phyloP scores from a whole-genome alignment of 1,284 basidiomycete genomes.

The Tylopilus orsonianus region DNA sequence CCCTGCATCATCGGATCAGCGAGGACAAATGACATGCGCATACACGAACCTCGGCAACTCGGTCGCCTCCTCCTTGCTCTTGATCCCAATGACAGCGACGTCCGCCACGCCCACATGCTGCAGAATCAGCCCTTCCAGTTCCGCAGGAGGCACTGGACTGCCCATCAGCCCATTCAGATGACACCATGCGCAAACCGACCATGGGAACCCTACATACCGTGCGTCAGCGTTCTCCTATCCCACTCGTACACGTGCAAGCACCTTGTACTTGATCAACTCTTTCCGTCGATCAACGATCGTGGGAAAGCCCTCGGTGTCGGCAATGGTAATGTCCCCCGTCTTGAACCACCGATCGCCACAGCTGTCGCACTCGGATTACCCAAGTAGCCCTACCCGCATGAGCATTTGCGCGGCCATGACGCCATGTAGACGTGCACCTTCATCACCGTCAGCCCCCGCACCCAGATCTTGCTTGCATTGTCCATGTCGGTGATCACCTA shows the following conservation, averaged over 20 bases:
- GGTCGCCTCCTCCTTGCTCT: slow-evolving; percentile 61
- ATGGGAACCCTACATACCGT: slow-evolving; percentile 72
- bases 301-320: slow-evolving; percentile 65
- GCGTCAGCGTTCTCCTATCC: too few species aligned
- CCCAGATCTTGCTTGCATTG: slow-evolving; percentile 73
- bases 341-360: slow-evolving; percentile 78
- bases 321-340: slow-evolving; percentile 74
- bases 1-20: too few species aligned
- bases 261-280: slow-evolving; percentile 86
- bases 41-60: slow-evolving; percentile 77
- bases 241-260: slow-evolving; percentile 19
- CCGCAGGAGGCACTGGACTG: slow-evolving; percentile 73
- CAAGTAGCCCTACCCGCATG: slow-evolving; percentile 52
- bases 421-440: slow-evolving; percentile 49
- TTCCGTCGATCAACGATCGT: slow-evolving; percentile 72
- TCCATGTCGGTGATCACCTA: slow-evolving; percentile 30
- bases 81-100: slow-evolving; percentile 71
- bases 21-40: neutral
- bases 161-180: too few species aligned
- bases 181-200: slow-evolving; percentile 37
- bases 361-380: slow-evolving; percentile 68
- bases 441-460: slow-evolving; percentile 79
- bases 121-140: slow-evolving; percentile 74
- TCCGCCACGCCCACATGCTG: slow-evolving; percentile 73
- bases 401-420: too few species aligned